A percentile compares a stretch with the other conserved stretches of the same genome.
Evolutionary conservation across 2,329 filamentous ascomycete genomes (phyloP).

Genomic region (Aspergillus calidoustus): DNA sequence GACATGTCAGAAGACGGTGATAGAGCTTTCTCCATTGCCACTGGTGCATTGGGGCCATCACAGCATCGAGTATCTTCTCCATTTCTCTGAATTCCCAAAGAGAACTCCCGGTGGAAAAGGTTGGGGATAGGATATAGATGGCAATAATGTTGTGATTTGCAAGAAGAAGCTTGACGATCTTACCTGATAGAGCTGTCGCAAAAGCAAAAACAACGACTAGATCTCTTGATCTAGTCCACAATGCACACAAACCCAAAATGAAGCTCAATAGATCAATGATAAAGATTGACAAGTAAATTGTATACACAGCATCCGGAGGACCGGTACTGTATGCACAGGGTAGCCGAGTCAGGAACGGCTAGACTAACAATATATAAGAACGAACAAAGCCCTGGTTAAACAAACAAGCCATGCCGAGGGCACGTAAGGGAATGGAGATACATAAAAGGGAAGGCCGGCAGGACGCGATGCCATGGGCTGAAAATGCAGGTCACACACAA

Average conservation of each 20-base stretch:
- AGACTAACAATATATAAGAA: slow-evolving; percentile 7
- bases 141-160: neutral
- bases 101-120: neutral
- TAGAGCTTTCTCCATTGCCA: neutral
- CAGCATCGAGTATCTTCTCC: neutral
- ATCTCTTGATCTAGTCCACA: neutral
- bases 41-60: neutral
- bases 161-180: slow-evolving; percentile 6
- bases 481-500: slow-evolving; percentile 31
- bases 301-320: slow-evolving; percentile 9
- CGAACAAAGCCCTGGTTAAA: slow-evolving; percentile 9
- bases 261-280: neutral
- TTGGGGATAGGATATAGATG: slow-evolving; percentile 1
- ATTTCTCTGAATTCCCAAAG: neutral
- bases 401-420: slow-evolving; percentile 14
- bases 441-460: slow-evolving; percentile 29
- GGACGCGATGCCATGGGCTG: slow-evolving; percentile 20
- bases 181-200: slow-evolving; percentile 8
- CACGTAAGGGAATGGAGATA: slow-evolving; percentile 29
- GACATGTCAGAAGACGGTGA: neutral
- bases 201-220: slow-evolving; percentile 8
- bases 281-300: neutral
- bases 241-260: neutral
- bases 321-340: slow-evolving; percentile 3
- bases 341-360: neutral